Conservation (phyloP, 495 filamentous ascomycete species). For the Talaromyces liani region DNA sequence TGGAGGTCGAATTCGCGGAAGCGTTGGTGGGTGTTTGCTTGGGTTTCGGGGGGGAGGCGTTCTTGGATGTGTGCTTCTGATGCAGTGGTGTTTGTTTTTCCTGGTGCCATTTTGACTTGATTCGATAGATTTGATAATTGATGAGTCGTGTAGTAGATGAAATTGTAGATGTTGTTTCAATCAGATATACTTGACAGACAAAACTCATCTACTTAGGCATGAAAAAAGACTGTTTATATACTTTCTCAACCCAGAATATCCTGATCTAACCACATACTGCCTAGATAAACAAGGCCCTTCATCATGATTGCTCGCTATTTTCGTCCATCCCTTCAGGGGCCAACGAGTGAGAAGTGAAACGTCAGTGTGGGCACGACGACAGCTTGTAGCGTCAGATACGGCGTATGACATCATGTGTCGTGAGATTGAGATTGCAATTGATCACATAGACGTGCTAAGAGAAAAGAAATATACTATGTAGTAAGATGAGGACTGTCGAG, state of each 20-base stretch:
- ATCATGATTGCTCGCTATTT: neutral
- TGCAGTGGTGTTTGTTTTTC: neutral
- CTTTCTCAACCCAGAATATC: neutral
- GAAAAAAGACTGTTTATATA: neutral
- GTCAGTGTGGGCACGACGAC: neutral
- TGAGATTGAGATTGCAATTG: neutral
- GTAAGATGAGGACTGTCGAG: neutral
- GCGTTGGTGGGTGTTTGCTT: constrained; percentile 11
- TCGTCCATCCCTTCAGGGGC: neutral
- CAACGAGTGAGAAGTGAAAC: neutral
- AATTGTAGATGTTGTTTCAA: neutral
- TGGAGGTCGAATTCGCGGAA: constrained; percentile 48
- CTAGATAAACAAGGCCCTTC: neutral
- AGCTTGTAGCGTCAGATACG: neutral
- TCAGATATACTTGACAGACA: neutral
- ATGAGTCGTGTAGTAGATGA: neutral
- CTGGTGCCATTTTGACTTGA: neutral
- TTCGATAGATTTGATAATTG: neutral
- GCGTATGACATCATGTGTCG: neutral
- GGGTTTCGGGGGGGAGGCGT: neutral
- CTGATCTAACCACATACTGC: neutral
- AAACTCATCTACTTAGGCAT: neutral
- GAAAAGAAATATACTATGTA: neutral
- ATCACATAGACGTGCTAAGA: no score
- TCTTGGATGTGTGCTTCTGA: constrained; percentile 3